phyloP scores from a whole-genome alignment of 345 rosid species.

The Linum tenue region DNA sequence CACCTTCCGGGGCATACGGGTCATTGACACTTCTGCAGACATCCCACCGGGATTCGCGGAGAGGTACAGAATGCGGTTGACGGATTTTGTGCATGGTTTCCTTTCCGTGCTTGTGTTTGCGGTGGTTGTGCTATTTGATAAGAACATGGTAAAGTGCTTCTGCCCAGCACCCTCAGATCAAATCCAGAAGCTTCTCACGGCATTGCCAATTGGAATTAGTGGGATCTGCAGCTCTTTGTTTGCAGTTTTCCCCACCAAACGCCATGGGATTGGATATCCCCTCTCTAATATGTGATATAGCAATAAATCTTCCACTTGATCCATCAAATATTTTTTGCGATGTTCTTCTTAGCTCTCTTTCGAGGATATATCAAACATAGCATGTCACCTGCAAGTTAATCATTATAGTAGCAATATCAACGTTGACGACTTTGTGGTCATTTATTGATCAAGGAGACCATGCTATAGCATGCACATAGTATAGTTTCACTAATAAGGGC shows the following conservation, averaged over 20 bases:
- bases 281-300: neutral
- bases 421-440: neutral
- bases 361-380: neutral
- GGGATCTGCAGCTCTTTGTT: neutral
- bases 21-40: neutral
- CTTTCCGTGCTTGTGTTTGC: constrained; percentile 4
- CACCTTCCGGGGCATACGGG: constrained; percentile 1
- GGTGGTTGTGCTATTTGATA: neutral
- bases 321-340: neutral
- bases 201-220: neutral
- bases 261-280: constrained; percentile 3
- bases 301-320: too few relatives aligned
- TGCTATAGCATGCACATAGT: neutral
- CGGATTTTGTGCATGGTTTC: constrained; percentile 1
- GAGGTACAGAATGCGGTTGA: neutral
- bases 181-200: neutral
- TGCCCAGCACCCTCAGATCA: neutral
- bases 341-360: neutral
- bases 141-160: neutral
- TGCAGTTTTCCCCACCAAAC: neutral
- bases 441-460: too few relatives aligned
- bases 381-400: neutral
- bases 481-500: too few relatives aligned
- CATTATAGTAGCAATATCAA: neutral
- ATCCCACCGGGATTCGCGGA: neutral